Percentiles rank a stretch among this genome's conserved stretches.
phyloP scores from a whole-genome alignment of 73 alveolate species.

The Paraurostyla sp. region DNA sequence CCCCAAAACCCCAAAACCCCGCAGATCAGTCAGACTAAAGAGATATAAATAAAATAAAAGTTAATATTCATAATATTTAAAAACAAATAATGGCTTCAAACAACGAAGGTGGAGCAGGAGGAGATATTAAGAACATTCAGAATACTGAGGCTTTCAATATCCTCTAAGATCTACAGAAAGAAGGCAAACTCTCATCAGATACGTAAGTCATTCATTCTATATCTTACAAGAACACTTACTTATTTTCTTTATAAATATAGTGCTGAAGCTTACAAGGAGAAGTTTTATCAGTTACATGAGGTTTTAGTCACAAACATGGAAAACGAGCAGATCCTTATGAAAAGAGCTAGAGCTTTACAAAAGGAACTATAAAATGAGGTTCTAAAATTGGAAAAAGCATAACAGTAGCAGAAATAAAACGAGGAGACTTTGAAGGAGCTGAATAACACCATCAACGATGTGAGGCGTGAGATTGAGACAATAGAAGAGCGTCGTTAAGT shows the following conservation, averaged over 20 bases:
- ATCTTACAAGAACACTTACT: not conserved
- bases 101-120: slow-evolving; percentile 17
- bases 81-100: too few species aligned
- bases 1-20: too few species aligned
- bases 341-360: slow-evolving; percentile 67
- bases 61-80: too few species aligned
- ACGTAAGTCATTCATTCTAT: slow-evolving; percentile 34
- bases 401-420: slow-evolving; percentile 77
- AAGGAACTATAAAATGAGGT: slow-evolving; percentile 66
- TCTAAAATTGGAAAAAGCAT: slow-evolving; percentile 81
- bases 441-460: slow-evolving; percentile 65
- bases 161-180: slow-evolving; percentile 60
- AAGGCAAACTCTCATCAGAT: slow-evolving; percentile 68
- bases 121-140: slow-evolving; percentile 55
- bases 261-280: slow-evolving; percentile 73
- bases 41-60: too few species aligned
- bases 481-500: slow-evolving; percentile 74
- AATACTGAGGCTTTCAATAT: slow-evolving; percentile 62
- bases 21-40: too few species aligned
- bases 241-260: not conserved
- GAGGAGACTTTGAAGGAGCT: slow-evolving; percentile 86
- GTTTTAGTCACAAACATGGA: slow-evolving; percentile 65
- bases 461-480: slow-evolving; percentile 68
- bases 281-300: slow-evolving; percentile 72
- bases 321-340: slow-evolving; percentile 69